These are phyloP conservation scores for Ochetophila trinervis DNA, from an alignment of 306 rosid species.

Conservation along the genomic window DNA sequence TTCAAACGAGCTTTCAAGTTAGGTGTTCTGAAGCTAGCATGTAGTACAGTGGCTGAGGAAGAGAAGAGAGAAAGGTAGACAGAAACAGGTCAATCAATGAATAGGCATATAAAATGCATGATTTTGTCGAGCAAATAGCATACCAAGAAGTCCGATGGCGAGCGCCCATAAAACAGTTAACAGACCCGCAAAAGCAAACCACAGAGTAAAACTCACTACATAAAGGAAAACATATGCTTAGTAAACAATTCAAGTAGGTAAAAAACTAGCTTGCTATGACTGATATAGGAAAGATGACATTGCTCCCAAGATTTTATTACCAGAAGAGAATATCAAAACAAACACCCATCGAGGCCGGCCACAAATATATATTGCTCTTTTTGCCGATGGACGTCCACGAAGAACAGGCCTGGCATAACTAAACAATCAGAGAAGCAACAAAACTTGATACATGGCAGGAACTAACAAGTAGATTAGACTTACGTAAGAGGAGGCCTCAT, in stretches of 20 bases:
- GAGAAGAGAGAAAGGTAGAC: constrained; percentile 12
- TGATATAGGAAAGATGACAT: constrained; percentile 11
- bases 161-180: constrained; percentile 77
- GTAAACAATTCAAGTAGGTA: constrained; percentile 3
- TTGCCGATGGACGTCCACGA: constrained; percentile 96
- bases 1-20: constrained; percentile 96
- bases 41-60: constrained; percentile 70
- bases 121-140: constrained; percentile 15
- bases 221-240: not conserved
- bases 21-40: constrained; percentile 98
- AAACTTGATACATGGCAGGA: constrained; percentile 2
- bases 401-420: constrained; percentile 81
- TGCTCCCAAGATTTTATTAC: constrained; percentile 40
- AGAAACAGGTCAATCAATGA: constrained; percentile 15
- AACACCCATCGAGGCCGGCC: constrained; percentile 94
- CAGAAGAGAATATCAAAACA: constrained; percentile 67
- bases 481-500: constrained; percentile 99
- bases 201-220: constrained; percentile 73
- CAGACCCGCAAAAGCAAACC: constrained; percentile 89
- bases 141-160: constrained; percentile 87
- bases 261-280: constrained; percentile 9
- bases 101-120: constrained; percentile 7
- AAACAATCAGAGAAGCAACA: constrained; percentile 26
- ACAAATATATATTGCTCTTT: constrained; percentile 80
- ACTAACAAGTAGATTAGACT: constrained; percentile 31